These are phyloP conservation scores for Tolypocladium amazonense DNA, from an alignment of 2,329 filamentous ascomycete genomes.

Conservation along the genomic window DNA sequence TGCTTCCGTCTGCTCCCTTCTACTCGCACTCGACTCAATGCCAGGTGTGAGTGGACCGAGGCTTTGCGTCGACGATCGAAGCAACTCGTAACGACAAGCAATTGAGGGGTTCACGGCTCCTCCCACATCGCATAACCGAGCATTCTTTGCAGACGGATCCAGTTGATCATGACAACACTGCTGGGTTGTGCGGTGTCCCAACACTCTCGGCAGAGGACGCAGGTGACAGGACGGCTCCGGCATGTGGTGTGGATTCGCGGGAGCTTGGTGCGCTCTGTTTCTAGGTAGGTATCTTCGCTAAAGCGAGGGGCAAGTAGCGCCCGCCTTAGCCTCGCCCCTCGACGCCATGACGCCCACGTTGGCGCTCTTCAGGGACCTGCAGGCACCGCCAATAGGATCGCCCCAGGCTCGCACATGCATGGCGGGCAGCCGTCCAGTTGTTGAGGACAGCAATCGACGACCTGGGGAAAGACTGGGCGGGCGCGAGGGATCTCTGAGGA, in stretches of 20 bases:
- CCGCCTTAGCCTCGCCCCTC: neutral
- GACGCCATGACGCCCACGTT: neutral
- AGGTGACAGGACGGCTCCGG: neutral
- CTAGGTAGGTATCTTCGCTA: too few relatives aligned
- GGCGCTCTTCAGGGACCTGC: neutral
- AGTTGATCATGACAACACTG: too few relatives aligned
- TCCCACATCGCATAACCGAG: neutral
- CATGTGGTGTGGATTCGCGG: neutral
- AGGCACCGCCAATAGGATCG: conserved; percentile 6
- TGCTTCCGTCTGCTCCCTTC: neutral
- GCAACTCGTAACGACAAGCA: neutral
- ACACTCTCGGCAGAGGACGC: neutral
- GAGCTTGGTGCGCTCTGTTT: neutral
- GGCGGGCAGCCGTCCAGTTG: too few relatives aligned
- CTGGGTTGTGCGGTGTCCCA: too few relatives aligned
- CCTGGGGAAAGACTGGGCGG: neutral
- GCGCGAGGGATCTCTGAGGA: neutral
- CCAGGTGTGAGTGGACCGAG: neutral
- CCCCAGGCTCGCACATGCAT: conserved; percentile 4
- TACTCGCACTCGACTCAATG: neutral
- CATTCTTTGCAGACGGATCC: too few relatives aligned
- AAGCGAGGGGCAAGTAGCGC: neutral
- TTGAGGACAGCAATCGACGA: neutral
- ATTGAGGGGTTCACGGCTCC: neutral
- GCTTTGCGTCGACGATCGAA: neutral